Evolutionary conservation across 345 rosid genomes (phyloP).

Genomic region (Barbarea vulgaris): DNA sequence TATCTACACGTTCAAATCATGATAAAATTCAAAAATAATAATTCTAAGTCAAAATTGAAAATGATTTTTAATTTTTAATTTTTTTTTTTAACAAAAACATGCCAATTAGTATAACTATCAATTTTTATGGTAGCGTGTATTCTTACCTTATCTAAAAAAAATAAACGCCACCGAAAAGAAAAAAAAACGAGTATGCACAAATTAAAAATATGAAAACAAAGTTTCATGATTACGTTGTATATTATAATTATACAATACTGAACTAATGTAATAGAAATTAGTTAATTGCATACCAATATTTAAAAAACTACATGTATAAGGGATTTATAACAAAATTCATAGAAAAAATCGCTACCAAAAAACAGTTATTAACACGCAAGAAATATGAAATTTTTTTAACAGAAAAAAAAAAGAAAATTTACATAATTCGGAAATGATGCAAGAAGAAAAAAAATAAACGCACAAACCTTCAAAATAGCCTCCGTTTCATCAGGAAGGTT

Average conservation of each 20-base stretch:
- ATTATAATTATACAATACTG: background rate
- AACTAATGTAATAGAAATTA: background rate
- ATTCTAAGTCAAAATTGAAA: conserved; percentile 36
- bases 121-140: conserved; percentile 33
- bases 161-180: background rate
- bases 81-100: background rate
- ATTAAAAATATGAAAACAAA: background rate
- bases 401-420: too few relatives aligned
- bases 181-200: conserved; percentile 9
- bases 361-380: conserved; percentile 41
- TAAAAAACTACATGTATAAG: background rate
- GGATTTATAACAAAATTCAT: conserved; percentile 1
- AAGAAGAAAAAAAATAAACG: background rate
- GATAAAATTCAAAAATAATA: background rate
- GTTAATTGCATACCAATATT: background rate
- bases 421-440: conserved; percentile 13
- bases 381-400: too few relatives aligned
- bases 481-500: conserved; percentile 84
- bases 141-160: conserved; percentile 5
- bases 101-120: conserved; percentile 16
- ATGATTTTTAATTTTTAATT: conserved; percentile 22
- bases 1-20: conserved; percentile 32
- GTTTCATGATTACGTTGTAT: background rate
- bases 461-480: conserved; percentile 73
- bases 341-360: conserved; percentile 25